Base-by-base conservation (phyloP, 2,329 filamentous ascomycete species). In the Cercospora canescens region DNA sequence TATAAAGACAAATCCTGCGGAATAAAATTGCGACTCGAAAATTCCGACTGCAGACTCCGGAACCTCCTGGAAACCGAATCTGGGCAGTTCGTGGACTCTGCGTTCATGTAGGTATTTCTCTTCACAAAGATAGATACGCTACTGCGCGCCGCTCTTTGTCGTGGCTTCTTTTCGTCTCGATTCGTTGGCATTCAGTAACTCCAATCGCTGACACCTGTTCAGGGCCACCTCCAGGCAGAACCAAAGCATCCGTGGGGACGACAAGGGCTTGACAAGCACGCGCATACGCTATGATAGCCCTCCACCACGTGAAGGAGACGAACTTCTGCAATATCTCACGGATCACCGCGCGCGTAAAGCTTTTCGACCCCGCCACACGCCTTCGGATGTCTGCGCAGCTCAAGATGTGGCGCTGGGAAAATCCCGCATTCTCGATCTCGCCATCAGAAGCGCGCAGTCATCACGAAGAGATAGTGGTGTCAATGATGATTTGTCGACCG, bases 271-370 rank as follows among this genome's bases (percentile, higher is more conserved):
- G 16, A 71, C 70, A 28, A 61, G 62, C 28, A 69, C 60, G 48
- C 70, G 63, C 21, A 69, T 71, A 30, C 63, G 61, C 30, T 71
- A 71, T 60, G 39, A 24, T 1, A 71, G 70, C 32, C 70, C 70
- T 30, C 70, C 66, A 14, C 65, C 63, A 3, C 52, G 70, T 18
- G 39, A 35, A 35, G 57, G 65, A 9, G 67, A 63, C 12, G 59
- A 67, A 12, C 50, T 55, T 9, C 63, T 64, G 24, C 57, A 60
- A 18, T 59, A 61, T 9, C 56, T 69, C 37, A 61, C 50, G 18
- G 55, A 55, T 14, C 63, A 65, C 55, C 60, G 67, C 56, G 45
- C 52, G 37, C 37, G 50, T 28, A 65, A 65, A 7, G 34, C 34
- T 21, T 66, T 64, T 24, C 59, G 63, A 55, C 69, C 70, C 48